Evolutionary conservation across 1,284 basidiomycete genomes (phyloP).

Genomic region (Leucocoprinus gongylophorus): DNA sequence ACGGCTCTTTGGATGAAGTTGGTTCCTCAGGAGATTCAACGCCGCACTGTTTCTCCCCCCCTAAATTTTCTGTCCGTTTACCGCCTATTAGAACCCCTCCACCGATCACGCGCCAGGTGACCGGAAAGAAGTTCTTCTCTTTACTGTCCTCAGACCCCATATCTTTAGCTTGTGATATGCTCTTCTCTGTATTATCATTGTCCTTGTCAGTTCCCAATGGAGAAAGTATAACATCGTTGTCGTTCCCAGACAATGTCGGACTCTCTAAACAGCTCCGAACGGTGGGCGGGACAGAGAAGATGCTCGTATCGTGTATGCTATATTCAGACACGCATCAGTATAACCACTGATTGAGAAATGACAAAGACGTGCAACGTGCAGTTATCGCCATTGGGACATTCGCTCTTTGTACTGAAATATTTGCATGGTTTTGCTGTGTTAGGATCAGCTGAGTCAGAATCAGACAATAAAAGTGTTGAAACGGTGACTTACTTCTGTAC

Average conservation of each 20-base stretch:
- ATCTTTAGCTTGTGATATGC: conserved; percentile 1
- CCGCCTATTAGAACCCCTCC: conserved; percentile 41
- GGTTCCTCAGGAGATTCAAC: background rate
- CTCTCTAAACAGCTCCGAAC: background rate
- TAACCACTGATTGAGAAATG: background rate
- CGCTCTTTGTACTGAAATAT: conserved; percentile 42
- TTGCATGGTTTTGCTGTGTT: conserved; percentile 57
- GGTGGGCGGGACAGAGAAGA: conserved; percentile 8
- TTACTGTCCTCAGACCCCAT: conserved; percentile 2
- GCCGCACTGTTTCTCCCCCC: background rate
- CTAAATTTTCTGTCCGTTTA: background rate
- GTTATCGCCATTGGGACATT: conserved; percentile 51
- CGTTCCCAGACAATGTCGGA: conserved; percentile 1
- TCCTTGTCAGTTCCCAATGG: background rate
- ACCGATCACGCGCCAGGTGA: conserved; percentile 47
- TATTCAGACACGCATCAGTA: conserved; percentile 5
- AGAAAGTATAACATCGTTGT: background rate
- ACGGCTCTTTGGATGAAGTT: background rate
- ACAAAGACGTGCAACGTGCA: conserved; percentile 58
- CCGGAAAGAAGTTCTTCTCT: conserved; percentile 40
- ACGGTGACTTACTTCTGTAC: conserved; percentile 35
- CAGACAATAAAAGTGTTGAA: background rate
- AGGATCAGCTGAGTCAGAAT: conserved; percentile 1
- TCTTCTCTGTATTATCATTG: conserved; percentile 5
- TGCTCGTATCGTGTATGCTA: conserved; percentile 35